Conservation (phyloP, 2,329 filamentous ascomycete genomes). For the Aspergillus sp. region DNA sequence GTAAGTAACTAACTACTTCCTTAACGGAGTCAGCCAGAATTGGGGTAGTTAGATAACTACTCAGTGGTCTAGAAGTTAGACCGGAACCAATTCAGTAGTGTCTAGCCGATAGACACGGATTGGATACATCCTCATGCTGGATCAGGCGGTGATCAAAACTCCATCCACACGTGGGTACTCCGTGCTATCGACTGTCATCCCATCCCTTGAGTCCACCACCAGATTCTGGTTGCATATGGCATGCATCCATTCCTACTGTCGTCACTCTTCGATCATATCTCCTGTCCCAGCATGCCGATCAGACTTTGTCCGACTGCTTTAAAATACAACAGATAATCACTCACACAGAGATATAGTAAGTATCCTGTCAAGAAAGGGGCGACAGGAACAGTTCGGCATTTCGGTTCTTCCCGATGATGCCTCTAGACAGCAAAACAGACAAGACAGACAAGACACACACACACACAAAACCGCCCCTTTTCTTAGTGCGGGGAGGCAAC, state of each 20-base stretch:
- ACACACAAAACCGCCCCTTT: background rate
- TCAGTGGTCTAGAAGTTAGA: background rate
- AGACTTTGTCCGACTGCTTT: background rate
- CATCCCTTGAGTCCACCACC: constrained; percentile 2
- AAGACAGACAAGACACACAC: background rate
- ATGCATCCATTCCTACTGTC: constrained; percentile 1
- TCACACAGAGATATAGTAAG: background rate
- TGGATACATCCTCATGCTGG: background rate
- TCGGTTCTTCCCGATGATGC: background rate
- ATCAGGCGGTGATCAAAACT: constrained; percentile 15
- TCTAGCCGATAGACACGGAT: background rate
- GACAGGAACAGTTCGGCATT: background rate
- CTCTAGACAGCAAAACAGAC: background rate
- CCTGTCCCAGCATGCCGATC: background rate
- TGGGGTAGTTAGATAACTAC: background rate
- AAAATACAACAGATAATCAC: background rate
- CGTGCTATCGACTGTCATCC: background rate
- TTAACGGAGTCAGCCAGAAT: background rate
- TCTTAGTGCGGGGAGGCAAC: constrained; percentile 4
- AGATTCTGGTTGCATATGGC: constrained; percentile 8
- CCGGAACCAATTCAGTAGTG: background rate
- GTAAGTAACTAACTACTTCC: background rate
- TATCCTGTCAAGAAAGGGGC: background rate
- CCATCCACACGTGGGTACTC: constrained; percentile 12
- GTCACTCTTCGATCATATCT: background rate